phyloP scores from a whole-genome alignment of 1,284 basidiomycete species.

The Puccinia hordei region DNA sequence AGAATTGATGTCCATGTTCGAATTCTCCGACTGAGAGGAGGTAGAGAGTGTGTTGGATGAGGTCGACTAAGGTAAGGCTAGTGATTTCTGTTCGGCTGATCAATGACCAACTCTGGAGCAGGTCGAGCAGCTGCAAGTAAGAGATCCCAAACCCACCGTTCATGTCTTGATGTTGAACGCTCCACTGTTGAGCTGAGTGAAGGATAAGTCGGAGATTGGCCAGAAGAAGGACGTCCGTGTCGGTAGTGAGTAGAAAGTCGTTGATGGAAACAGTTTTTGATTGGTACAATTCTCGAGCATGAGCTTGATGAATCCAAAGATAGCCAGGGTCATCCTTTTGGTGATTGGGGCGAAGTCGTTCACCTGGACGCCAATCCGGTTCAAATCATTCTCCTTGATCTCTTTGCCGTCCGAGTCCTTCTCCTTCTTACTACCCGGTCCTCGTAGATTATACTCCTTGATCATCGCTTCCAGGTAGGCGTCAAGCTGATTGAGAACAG shows the following conservation, averaged over 20 bases:
- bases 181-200: slow-evolving; percentile 82
- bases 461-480: slow-evolving; percentile 78
- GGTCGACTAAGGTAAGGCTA: slow-evolving; percentile 26
- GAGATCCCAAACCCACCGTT: slow-evolving; percentile 48
- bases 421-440: slow-evolving; percentile 73
- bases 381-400: slow-evolving; percentile 37
- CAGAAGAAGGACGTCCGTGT: too few species aligned
- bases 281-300: too few species aligned
- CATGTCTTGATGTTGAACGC: slow-evolving; percentile 46
- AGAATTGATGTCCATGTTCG: not conserved
- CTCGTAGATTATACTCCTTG: slow-evolving; percentile 79
- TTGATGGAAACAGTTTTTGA: too few species aligned
- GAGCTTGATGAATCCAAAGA: too few species aligned
- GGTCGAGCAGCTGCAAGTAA: slow-evolving; percentile 37
- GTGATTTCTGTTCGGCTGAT: slow-evolving; percentile 7
- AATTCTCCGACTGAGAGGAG: not conserved
- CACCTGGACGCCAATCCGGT: slow-evolving; percentile 54
- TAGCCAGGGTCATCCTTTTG: too few species aligned
- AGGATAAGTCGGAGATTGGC: too few species aligned
- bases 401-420: slow-evolving; percentile 46
- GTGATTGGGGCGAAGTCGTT: too few species aligned
- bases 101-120: slow-evolving; percentile 46
- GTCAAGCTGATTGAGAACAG: slow-evolving; percentile 93
- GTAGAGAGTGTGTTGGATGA: slow-evolving; percentile 31
- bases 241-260: too few species aligned